Percentiles rank a stretch among this genome's conserved stretches.
These are phyloP conservation scores for Spergularia azorica DNA, from an alignment of 179 eudicot genomes.

Conservation along the genomic window DNA sequence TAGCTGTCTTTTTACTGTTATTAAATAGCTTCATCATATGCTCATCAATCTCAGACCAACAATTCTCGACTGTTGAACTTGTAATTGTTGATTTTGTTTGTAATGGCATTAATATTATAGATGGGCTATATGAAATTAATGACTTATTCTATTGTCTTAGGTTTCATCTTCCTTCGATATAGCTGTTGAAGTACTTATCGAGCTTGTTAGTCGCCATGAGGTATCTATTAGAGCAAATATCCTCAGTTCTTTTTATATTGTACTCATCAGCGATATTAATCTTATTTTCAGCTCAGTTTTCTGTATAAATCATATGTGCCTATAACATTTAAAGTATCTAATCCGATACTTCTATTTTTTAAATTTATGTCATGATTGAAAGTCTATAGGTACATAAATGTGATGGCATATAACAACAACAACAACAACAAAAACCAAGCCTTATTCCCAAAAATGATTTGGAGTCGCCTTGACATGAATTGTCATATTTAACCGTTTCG, in stretches of 20 bases:
- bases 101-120: neutral
- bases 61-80: neutral
- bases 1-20: too few relatives aligned
- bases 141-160: conserved; percentile 32
- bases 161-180: conserved; percentile 81
- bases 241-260: neutral
- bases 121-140: neutral
- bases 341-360: too few relatives aligned
- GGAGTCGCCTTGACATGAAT: too few relatives aligned
- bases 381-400: neutral
- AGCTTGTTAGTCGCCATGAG: conserved; percentile 92
- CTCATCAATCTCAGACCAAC: neutral
- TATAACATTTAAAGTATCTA: too few relatives aligned
- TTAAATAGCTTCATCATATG: neutral
- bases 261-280: neutral
- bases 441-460: too few relatives aligned
- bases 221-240: conserved; percentile 30
- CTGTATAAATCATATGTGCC: too few relatives aligned
- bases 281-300: too few relatives aligned
- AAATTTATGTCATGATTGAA: neutral
- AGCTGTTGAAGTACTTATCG: conserved; percentile 90
- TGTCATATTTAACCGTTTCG: too few relatives aligned
- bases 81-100: neutral
- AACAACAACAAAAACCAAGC: too few relatives aligned
- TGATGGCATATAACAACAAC: too few relatives aligned